A percentile compares a stretch with the other conserved stretches of the same genome.
Conservation (phyloP, 1,284 basidiomycete genomes). For the Microbotryum scabiosae region DNA sequence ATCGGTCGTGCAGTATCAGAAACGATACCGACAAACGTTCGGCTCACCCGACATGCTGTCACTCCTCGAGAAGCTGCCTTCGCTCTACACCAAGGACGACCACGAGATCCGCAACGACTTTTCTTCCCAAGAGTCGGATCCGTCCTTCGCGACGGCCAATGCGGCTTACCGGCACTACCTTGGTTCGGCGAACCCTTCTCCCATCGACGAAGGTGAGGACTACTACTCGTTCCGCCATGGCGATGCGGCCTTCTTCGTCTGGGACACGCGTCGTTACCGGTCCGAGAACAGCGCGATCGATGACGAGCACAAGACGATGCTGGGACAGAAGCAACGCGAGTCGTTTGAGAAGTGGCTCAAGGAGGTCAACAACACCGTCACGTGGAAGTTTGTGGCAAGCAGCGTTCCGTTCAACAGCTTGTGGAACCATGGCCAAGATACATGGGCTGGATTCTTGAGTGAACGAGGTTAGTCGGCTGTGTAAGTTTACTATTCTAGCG, state of each 20-base stretch:
- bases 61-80: conserved; percentile 44
- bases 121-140: conserved; percentile 49
- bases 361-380: conserved; percentile 63
- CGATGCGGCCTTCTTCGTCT: conserved; percentile 67
- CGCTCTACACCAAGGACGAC: conserved; percentile 56
- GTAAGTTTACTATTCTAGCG: no score
- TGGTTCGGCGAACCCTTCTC: conserved; percentile 56
- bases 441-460: conserved; percentile 60
- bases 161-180: conserved; percentile 61
- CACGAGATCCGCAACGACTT: conserved; percentile 63
- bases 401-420: conserved; percentile 70
- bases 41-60: conserved; percentile 48
- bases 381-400: conserved; percentile 71
- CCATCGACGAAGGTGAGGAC: conserved; percentile 44
- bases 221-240: conserved; percentile 43
- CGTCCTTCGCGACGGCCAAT: conserved; percentile 54
- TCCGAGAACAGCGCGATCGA: conserved; percentile 39
- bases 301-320: conserved; percentile 53
- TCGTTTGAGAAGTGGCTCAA: conserved; percentile 60
- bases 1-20: conserved; percentile 50
- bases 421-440: conserved; percentile 48
- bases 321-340: conserved; percentile 59
- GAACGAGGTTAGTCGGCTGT: conserved; percentile 48
- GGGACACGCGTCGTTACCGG: conserved; percentile 65
- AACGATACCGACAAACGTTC: conserved; percentile 59